These are phyloP conservation scores for Adansonia madagascariensis DNA, from an alignment of 441 rosid species.

Conservation along the genomic window DNA sequence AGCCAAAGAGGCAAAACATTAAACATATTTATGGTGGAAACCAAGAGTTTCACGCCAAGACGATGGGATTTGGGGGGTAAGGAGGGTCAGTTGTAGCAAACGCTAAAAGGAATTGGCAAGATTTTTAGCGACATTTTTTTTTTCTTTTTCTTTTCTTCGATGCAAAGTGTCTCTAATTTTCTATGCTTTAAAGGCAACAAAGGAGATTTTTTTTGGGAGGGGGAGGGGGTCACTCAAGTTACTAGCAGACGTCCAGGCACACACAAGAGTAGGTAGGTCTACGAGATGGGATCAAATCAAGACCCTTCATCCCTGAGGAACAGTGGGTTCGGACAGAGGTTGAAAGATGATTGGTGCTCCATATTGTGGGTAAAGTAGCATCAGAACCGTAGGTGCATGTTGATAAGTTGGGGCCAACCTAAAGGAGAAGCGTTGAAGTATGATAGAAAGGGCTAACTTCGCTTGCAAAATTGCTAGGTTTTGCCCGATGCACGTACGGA, in stretches of 20 bases:
- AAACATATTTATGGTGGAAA: neutral
- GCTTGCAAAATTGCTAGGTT: slow-evolving; percentile 86
- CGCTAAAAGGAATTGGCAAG: neutral
- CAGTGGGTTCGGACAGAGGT: slow-evolving; percentile 27
- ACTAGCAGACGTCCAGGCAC: slow-evolving; percentile 27
- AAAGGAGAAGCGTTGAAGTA: slow-evolving; percentile 80
- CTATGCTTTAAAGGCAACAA: slow-evolving; percentile 17
- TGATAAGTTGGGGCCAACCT: slow-evolving; percentile 73
- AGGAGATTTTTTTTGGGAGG: neutral
- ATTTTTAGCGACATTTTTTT: neutral
- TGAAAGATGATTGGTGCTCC: slow-evolving; percentile 89
- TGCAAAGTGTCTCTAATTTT: slow-evolving; percentile 13
- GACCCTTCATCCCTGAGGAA: slow-evolving; percentile 19
- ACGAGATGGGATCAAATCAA: neutral
- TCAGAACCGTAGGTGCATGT: slow-evolving; percentile 92
- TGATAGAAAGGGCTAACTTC: slow-evolving; percentile 66
- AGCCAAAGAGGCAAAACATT: neutral
- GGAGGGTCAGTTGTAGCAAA: slow-evolving; percentile 14
- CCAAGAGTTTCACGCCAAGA: neutral
- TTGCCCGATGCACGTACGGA: slow-evolving; percentile 84
- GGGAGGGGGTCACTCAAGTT: neutral
- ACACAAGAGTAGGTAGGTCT: neutral
- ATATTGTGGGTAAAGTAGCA: slow-evolving; percentile 87
- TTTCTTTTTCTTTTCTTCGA: neutral
- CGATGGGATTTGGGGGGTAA: neutral